Conservation (phyloP, 2,329 filamentous ascomycete species). For the Microsporum audouinii region DNA sequence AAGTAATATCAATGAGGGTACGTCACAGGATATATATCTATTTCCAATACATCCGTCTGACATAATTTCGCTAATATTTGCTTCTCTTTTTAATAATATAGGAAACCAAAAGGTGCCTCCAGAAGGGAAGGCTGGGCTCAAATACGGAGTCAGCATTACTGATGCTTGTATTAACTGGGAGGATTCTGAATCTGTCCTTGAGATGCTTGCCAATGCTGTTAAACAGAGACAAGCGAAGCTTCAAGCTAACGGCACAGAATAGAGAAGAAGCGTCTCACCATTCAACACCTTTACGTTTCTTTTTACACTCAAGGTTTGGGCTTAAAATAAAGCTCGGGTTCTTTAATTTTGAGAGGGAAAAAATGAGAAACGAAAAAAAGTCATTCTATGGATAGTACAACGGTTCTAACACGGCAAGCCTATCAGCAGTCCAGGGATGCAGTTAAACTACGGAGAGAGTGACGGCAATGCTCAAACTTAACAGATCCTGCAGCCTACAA, state of each 20-base stretch:
- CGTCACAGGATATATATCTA: background rate
- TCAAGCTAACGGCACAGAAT: background rate
- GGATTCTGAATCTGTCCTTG: constrained; percentile 70
- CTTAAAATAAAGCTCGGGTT: background rate
- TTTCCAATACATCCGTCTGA: background rate
- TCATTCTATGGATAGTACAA: background rate
- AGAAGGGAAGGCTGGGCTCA: constrained; percentile 65
- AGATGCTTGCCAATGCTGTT: constrained; percentile 67
- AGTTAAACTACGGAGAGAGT: background rate
- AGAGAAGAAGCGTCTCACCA: background rate
- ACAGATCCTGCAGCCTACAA: background rate
- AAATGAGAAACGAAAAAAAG: background rate
- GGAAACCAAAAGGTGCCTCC: constrained; percentile 70
- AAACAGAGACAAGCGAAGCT: constrained; percentile 51
- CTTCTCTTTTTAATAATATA: background rate
- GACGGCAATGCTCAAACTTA: background rate
- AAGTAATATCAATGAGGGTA: constrained; percentile 83
- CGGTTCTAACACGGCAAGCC: background rate
- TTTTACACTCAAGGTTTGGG: background rate
- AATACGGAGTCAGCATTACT: constrained; percentile 87
- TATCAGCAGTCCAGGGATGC: background rate
- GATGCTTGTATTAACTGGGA: constrained; percentile 95
- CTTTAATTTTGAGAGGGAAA: background rate
- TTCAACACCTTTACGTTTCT: background rate
- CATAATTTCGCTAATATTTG: background rate